Percentiles rank a stretch among this genome's conserved stretches.
These are phyloP conservation scores for Botrytis medusae DNA, from an alignment of 2,329 filamentous ascomycete species.

Conservation along the genomic window DNA sequence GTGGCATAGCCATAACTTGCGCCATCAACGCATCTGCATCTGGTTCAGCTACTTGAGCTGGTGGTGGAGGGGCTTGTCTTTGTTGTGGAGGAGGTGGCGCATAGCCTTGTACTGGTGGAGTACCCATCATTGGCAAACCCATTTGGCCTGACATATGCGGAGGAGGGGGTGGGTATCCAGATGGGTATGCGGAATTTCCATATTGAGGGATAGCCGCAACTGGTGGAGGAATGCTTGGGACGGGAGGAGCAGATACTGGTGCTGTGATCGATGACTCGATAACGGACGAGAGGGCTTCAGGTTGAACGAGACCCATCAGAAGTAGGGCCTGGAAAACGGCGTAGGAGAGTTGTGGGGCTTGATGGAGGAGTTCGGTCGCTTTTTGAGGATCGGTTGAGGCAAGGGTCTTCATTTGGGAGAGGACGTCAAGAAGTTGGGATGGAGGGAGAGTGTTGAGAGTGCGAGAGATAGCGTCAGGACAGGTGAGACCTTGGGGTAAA, in stretches of 20 bases:
- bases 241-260: constrained; percentile 46
- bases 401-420: constrained; percentile 90
- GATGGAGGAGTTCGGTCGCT: constrained; percentile 80
- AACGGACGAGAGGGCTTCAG: constrained; percentile 76
- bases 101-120: constrained; percentile 49
- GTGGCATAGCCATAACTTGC: constrained; percentile 77
- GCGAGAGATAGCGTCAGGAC: constrained; percentile 86
- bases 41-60: constrained; percentile 47
- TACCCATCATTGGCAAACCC: constrained; percentile 40
- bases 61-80: constrained; percentile 40
- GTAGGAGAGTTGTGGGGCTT: constrained; percentile 90
- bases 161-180: constrained; percentile 43
- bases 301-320: constrained; percentile 88
- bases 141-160: constrained; percentile 42
- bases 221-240: constrained; percentile 33
- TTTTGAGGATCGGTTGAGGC: constrained; percentile 79
- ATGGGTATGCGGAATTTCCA: constrained; percentile 41
- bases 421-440: constrained; percentile 86
- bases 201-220: constrained; percentile 35
- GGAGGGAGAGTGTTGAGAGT: constrained; percentile 85
- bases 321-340: constrained; percentile 93
- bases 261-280: constrained; percentile 57
- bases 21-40: constrained; percentile 74
- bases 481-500: constrained; percentile 77
- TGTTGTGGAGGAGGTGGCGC: constrained; percentile 32